A percentile compares a stretch with the other conserved stretches of the same genome.
Evolutionary conservation across 495 filamentous ascomycete species (phyloP).

Genomic region (Xylaria nigripes): DNA sequence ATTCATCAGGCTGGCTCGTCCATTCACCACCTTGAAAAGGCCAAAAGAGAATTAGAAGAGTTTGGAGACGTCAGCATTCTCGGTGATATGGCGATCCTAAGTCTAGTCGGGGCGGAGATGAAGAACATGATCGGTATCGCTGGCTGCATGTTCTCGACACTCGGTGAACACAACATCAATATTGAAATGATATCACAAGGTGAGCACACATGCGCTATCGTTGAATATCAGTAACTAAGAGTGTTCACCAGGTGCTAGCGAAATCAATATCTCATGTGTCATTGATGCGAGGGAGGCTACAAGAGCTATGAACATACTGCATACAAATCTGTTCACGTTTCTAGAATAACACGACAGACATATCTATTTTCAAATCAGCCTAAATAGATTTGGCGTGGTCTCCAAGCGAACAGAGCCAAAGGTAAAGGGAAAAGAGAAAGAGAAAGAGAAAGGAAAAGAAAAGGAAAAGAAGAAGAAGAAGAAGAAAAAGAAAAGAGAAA

Average conservation of each 20-base stretch:
- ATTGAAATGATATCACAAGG: conserved; percentile 98
- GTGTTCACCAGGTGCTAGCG: conserved; percentile 65
- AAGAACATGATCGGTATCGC: conserved; percentile 89
- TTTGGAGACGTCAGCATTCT: conserved; percentile 82
- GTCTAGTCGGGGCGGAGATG: conserved; percentile 86
- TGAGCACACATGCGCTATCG: conserved; percentile 31
- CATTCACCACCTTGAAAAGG: conserved; percentile 54
- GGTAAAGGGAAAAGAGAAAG: no score
- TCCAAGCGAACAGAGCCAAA: no score
- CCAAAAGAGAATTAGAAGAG: conserved; percentile 59
- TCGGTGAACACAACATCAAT: conserved; percentile 83
- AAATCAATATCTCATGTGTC: conserved; percentile 98
- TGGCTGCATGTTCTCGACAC: conserved; percentile 79
- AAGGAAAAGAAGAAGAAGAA: no score
- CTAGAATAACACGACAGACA: conserved; percentile 31
- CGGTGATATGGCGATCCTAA: conserved; percentile 82
- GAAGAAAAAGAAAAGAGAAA: no score
- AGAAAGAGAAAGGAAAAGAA: no score
- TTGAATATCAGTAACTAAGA: conserved; percentile 14
- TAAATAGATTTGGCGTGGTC: not conserved
- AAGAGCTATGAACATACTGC: conserved; percentile 86
- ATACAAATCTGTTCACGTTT: conserved; percentile 79
- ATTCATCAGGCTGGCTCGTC: conserved; percentile 71
- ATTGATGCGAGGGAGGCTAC: conserved; percentile 85
- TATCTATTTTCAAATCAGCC: not conserved